These are phyloP conservation scores for Ceratocystis smalleyi DNA, from an alignment of 2,329 filamentous ascomycete species.

Conservation along the genomic window DNA sequence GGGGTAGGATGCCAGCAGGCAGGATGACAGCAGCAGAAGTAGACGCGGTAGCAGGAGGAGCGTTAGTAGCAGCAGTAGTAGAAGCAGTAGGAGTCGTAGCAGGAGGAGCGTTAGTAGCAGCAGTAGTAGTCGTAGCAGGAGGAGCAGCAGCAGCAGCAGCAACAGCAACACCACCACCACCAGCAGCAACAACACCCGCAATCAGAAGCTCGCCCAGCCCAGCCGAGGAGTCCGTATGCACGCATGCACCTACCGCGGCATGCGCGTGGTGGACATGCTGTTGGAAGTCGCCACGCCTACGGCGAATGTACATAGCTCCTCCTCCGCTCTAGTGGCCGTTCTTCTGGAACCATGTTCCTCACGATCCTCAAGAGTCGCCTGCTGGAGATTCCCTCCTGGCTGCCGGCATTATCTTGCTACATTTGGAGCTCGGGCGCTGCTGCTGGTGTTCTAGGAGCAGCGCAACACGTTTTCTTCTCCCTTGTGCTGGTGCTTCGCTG, in stretches of 20 bases:
- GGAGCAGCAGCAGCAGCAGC: not conserved
- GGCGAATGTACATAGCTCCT: no score
- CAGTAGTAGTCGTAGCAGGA: no score
- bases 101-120: no score
- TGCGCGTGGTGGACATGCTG: no score
- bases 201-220: no score
- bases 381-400: not conserved
- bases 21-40: not conserved
- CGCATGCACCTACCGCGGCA: no score
- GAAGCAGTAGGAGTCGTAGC: no score
- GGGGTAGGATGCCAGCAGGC: no score
- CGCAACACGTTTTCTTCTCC: not conserved
- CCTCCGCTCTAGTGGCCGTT: not conserved
- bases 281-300: no score
- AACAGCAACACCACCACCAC: not conserved
- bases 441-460: not conserved
- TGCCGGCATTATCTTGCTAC: not conserved
- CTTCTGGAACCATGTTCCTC: not conserved
- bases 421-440: constrained; percentile 1
- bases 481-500: not conserved
- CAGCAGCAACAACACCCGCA: no score
- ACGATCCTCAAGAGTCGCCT: not conserved
- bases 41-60: no score
- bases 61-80: not conserved
- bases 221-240: no score